These are phyloP conservation scores for Platanus orientalis DNA, from an alignment of 164 flowering plant genomes.

Conservation along the genomic window DNA sequence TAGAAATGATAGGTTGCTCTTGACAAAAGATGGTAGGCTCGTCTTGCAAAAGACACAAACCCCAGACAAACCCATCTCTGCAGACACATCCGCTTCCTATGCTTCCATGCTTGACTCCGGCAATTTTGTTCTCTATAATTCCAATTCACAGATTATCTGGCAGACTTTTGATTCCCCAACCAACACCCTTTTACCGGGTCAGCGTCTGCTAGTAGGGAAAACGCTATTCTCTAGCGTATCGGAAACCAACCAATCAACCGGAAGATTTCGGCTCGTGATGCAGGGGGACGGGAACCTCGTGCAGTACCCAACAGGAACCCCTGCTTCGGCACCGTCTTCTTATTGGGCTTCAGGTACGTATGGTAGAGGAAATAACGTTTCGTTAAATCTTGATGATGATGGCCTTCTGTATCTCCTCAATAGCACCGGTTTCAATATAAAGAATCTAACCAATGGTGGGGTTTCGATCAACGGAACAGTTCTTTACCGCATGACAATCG, in stretches of 20 bases:
- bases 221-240: background rate
- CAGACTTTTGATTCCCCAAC: background rate
- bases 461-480: background rate
- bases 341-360: conserved; percentile 18
- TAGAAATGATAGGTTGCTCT: background rate
- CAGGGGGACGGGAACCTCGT: conserved; percentile 17
- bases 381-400: conserved; percentile 10
- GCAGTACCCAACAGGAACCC: background rate
- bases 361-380: conserved; percentile 5
- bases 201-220: background rate
- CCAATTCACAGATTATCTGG: too few species aligned
- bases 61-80: background rate
- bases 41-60: background rate
- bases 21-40: background rate
- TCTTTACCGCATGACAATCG: conserved; percentile 7
- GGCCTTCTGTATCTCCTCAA: conserved; percentile 13
- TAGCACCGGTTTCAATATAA: conserved; percentile 3
- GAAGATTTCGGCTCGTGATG: conserved; percentile 22
- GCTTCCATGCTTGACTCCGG: background rate
- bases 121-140: background rate
- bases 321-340: background rate
- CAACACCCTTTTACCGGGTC: conserved; percentile 10
- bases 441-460: background rate
- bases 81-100: background rate
- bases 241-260: conserved; percentile 12